These are phyloP conservation scores for Leucosporidium creatinivorum DNA, from an alignment of 768 basidiomycete genomes.

Conservation along the genomic window DNA sequence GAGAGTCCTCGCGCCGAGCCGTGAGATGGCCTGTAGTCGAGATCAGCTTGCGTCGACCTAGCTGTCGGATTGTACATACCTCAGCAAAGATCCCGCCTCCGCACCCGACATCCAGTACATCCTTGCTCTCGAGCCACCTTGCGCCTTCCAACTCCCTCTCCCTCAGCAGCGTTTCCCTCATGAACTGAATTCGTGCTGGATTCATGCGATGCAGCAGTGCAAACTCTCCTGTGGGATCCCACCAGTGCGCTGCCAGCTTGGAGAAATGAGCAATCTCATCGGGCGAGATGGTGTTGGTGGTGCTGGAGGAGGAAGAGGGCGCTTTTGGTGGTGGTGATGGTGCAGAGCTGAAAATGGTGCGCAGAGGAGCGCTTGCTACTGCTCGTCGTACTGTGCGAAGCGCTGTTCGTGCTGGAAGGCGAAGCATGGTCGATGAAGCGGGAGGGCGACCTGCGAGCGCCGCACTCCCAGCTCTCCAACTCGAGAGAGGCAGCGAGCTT, in stretches of 20 bases:
- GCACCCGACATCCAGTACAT: constrained; percentile 85
- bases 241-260: constrained; percentile 81
- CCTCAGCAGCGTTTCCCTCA: constrained; percentile 54
- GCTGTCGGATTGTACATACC: constrained; percentile 46
- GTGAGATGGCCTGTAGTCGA: constrained; percentile 61
- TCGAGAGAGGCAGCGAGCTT: no score
- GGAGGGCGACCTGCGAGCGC: no score
- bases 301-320: not conserved
- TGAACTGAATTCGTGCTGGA: constrained; percentile 72
- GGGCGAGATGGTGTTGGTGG: constrained; percentile 36
- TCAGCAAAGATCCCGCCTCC: constrained; percentile 91
- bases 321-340: not conserved
- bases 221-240: constrained; percentile 91
- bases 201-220: constrained; percentile 88
- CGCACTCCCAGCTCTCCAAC: no score
- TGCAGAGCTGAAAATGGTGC: no score
- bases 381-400: no score
- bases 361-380: no score
- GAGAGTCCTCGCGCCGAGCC: constrained; percentile 76
- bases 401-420: no score
- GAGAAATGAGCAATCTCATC: constrained; percentile 86
- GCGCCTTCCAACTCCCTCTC: constrained; percentile 43
- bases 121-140: constrained; percentile 54
- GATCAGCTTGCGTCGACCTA: not conserved
- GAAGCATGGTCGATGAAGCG: no score